A percentile compares a stretch with the other conserved stretches of the same genome.
phyloP scores from a whole-genome alignment of 208 protist species.

The Leishmania amazonensis region DNA sequence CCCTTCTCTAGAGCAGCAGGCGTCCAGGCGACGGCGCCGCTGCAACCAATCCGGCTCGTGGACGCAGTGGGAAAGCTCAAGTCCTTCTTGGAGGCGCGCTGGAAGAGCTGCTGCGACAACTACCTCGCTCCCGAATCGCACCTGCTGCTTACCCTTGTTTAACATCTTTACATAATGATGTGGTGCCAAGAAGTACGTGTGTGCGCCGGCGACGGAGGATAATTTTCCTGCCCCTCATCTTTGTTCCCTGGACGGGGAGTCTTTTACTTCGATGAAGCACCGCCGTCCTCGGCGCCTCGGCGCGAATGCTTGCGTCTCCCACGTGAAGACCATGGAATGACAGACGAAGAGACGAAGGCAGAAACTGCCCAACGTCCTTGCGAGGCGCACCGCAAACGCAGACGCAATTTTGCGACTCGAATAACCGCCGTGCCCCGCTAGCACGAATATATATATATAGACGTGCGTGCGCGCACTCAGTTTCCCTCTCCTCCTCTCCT shows the following conservation, averaged over 20 bases:
- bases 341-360: background rate
- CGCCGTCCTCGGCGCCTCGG: background rate
- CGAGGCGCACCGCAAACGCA: background rate
- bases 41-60: constrained; percentile 15
- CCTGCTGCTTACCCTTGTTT: constrained; percentile 31
- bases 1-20: background rate
- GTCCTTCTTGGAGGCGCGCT: constrained; percentile 18
- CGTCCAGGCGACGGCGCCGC: background rate
- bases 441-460: background rate
- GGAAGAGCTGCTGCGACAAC: constrained; percentile 35
- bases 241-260: background rate
- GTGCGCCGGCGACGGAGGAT: background rate
- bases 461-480: background rate
- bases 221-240: background rate
- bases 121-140: constrained; percentile 54
- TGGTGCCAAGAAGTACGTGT: background rate
- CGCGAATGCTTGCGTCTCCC: background rate
- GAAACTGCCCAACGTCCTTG: background rate
- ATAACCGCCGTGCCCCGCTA: background rate
- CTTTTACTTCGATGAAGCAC: background rate
- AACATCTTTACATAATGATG: background rate
- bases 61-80: constrained; percentile 32
- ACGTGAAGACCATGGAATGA: background rate
- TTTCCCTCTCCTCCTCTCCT: background rate
- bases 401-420: background rate